Evolutionary conservation across 177 flowering plant genomes (phyloP).

Genomic region (Vitis hybrid): DNA sequence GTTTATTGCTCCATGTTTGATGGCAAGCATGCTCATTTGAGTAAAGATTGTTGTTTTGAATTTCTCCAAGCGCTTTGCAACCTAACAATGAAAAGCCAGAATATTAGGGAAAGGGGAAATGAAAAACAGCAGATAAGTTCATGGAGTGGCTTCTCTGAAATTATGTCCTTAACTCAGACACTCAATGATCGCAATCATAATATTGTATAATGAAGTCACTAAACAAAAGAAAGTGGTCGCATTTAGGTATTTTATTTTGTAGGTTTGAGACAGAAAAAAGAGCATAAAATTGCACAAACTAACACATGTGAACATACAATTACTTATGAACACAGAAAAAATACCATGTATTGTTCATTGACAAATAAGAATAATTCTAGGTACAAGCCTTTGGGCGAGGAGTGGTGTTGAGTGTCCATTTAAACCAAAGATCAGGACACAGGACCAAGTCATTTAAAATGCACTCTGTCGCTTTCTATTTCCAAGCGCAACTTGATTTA

Average conservation of each 20-base stretch:
- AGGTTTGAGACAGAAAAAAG: not conserved
- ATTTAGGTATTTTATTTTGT: too few species aligned
- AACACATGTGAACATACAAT: not conserved
- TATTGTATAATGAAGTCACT: too few species aligned
- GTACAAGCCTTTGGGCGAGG: not conserved
- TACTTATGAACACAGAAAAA: not conserved
- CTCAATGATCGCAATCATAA: too few species aligned
- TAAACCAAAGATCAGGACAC: not conserved
- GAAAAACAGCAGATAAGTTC: not conserved
- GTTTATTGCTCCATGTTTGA: conserved; percentile 72
- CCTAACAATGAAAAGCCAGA: conserved; percentile 15
- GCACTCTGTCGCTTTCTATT: too few species aligned
- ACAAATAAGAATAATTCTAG: not conserved
- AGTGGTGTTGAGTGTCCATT: too few species aligned
- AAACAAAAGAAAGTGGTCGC: not conserved
- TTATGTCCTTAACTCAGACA: too few species aligned
- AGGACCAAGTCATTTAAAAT: too few species aligned
- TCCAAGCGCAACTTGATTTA: too few species aligned
- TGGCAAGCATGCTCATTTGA: conserved; percentile 73
- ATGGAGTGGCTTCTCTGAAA: not conserved
- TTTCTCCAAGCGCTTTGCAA: conserved; percentile 75
- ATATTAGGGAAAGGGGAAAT: not conserved
- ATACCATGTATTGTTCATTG: not conserved
- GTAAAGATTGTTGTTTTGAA: conserved; percentile 83
- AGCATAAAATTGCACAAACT: not conserved